Conservation (phyloP, 495 filamentous ascomycete genomes). For the Delitschia confertaspora region DNA sequence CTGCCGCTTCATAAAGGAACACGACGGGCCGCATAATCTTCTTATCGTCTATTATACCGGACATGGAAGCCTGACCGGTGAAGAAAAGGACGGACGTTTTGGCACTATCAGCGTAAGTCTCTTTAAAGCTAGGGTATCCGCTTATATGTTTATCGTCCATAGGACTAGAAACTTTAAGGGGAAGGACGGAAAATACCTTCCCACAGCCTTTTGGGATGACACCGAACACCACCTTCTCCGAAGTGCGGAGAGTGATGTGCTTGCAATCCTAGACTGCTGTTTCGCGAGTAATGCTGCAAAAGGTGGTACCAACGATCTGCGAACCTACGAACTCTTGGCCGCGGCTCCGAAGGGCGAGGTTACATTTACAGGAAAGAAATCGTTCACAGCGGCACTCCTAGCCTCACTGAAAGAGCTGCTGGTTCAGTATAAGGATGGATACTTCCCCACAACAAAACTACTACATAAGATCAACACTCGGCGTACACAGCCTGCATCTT, state of each 20-base stretch:
- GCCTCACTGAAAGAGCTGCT: slow-evolving; percentile 14
- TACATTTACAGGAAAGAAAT: slow-evolving; percentile 14
- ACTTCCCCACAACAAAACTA: slow-evolving; percentile 13
- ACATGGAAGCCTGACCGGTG: slow-evolving; percentile 19
- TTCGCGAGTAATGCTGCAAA: slow-evolving; percentile 26
- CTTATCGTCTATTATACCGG: slow-evolving; percentile 32
- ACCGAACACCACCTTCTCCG: slow-evolving; percentile 21
- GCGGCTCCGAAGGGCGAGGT: slow-evolving; percentile 3
- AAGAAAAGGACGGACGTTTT: slow-evolving; percentile 11
- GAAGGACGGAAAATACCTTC: slow-evolving; percentile 3
- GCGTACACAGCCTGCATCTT: not conserved
- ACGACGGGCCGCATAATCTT: slow-evolving; percentile 28
- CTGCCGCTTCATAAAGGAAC: slow-evolving; percentile 10
- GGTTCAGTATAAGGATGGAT: slow-evolving; percentile 1
- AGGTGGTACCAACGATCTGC: slow-evolving; percentile 4
- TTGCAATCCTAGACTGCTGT: slow-evolving; percentile 29
- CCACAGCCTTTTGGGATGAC: slow-evolving; percentile 24
- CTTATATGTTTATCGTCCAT: not conserved
- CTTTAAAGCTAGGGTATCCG: not conserved
- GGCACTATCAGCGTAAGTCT: slow-evolving; percentile 9
- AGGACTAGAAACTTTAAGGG: slow-evolving; percentile 2
- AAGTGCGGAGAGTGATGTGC: slow-evolving; percentile 20
- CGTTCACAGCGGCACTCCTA: slow-evolving; percentile 21
- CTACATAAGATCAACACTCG: slow-evolving; percentile 13
- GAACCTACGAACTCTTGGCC: slow-evolving; percentile 19